Percentiles rank a stretch among this genome's conserved stretches.
phyloP scores from a whole-genome alignment of 2,329 filamentous ascomycete species.

The Paramyrothecium sp. region DNA sequence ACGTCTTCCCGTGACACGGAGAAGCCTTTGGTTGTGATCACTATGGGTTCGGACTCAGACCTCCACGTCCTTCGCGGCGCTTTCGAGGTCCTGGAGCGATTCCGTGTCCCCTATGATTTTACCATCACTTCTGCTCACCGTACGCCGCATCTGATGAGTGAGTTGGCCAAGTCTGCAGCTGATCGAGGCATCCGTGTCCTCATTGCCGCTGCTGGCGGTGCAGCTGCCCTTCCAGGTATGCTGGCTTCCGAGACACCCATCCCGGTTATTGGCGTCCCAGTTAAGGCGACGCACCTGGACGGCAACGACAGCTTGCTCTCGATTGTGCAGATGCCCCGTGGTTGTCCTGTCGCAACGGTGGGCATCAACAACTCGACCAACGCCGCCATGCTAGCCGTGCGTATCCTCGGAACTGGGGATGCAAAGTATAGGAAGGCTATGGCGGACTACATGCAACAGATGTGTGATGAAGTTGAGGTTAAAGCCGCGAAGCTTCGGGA shows the following conservation, averaged over 20 bases:
- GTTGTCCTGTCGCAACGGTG: constrained; percentile 72
- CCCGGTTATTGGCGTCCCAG: constrained; percentile 75
- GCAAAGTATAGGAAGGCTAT: constrained; percentile 55
- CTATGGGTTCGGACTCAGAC: constrained; percentile 83
- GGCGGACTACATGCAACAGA: constrained; percentile 59
- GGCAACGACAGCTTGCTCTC: constrained; percentile 69
- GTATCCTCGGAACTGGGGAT: constrained; percentile 62
- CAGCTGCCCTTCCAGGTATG: constrained; percentile 75
- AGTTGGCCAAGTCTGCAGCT: constrained; percentile 63
- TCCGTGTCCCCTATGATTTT: constrained; percentile 69
- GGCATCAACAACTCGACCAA: constrained; percentile 81
- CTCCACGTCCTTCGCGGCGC: constrained; percentile 65
- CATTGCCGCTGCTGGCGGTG: constrained; percentile 74
- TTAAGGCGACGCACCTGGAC: constrained; percentile 71
- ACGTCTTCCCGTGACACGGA: constrained; percentile 22
- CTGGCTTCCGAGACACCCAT: constrained; percentile 67
- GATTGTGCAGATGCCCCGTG: constrained; percentile 77
- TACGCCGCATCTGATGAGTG: constrained; percentile 68
- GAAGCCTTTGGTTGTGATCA: constrained; percentile 67
- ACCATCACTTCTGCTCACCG: constrained; percentile 80
- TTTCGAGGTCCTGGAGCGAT: constrained; percentile 65
- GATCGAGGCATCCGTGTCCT: constrained; percentile 68
- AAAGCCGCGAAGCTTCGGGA: constrained; percentile 60
- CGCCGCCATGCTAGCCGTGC: constrained; percentile 68
- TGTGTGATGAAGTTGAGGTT: constrained; percentile 60